phyloP scores from a whole-genome alignment of 78 protist genomes.

The Pigoraptor vietnamica region DNA sequence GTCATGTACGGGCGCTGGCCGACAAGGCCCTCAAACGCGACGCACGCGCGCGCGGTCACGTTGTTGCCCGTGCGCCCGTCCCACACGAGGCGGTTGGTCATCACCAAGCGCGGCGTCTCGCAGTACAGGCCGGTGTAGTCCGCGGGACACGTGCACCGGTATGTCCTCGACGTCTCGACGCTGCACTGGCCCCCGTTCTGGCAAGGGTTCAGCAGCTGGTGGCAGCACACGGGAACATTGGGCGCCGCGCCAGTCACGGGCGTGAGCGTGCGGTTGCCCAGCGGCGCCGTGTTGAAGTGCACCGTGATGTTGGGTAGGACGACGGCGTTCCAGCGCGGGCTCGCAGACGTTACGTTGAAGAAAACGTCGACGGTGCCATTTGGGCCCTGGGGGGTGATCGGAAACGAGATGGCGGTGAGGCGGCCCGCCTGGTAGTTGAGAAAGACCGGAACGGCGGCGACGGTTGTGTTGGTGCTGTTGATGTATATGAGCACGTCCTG shows the following conservation, averaged over 20 bases:
- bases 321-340: background rate
- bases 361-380: background rate
- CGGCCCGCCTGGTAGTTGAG: background rate
- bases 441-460: background rate
- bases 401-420: background rate
- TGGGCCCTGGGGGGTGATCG: background rate
- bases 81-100: background rate
- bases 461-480: background rate
- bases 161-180: background rate
- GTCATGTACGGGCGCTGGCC: background rate
- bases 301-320: background rate
- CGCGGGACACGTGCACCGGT: background rate
- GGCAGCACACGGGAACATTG: background rate
- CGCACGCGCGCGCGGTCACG: background rate
- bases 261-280: too few relatives aligned
- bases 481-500: background rate
- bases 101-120: background rate
- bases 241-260: background rate
- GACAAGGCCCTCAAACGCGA: background rate
- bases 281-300: background rate
- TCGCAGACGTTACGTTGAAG: background rate
- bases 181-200: background rate
- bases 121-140: background rate
- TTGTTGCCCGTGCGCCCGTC: background rate
- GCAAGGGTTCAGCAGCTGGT: background rate